phyloP scores from a whole-genome alignment of 768 basidiomycete species.

The Strobilomyces echinocephalus region DNA sequence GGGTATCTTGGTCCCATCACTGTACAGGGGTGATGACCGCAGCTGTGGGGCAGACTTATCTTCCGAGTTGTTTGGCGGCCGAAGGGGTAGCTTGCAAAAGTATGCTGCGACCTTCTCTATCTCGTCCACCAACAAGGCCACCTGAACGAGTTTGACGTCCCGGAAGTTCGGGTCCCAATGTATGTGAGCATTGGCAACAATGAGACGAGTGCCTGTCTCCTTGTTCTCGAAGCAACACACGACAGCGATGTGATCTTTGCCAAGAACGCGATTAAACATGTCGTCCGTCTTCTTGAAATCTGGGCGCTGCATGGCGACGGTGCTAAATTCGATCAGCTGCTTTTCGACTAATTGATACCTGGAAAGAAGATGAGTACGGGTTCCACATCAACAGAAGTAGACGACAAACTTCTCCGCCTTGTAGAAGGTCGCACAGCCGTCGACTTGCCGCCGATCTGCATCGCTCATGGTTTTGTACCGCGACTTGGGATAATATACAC shows the following conservation, averaged over 20 bases:
- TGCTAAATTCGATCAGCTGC: conserved; percentile 88
- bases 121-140: conserved; percentile 89
- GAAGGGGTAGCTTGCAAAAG: conserved; percentile 80
- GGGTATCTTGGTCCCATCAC: conserved; percentile 87
- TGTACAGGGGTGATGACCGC: conserved; percentile 62
- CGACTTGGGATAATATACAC: conserved; percentile 88
- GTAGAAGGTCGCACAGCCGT: conserved; percentile 97
- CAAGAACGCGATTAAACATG: conserved; percentile 98
- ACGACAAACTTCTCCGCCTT: conserved; percentile 74
- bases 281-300: conserved; percentile 98
- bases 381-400: conserved; percentile 1
- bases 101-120: conserved; percentile 81
- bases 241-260: conserved; percentile 90
- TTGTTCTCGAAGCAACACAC: conserved; percentile 83
- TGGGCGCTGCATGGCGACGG: conserved; percentile 85
- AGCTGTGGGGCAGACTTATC: conserved; percentile 26
- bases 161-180: conserved; percentile 89
- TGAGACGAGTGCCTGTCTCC: conserved; percentile 78
- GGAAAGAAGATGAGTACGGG: conserved; percentile 7
- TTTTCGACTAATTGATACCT: conserved; percentile 94
- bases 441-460: conserved; percentile 79
- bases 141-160: conserved; percentile 97
- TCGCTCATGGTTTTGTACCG: conserved; percentile 91
- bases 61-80: conserved; percentile 37
- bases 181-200: conserved; percentile 88